Conservation (phyloP, 2,329 filamentous ascomycete species). For the Fusarium sp. region DNA sequence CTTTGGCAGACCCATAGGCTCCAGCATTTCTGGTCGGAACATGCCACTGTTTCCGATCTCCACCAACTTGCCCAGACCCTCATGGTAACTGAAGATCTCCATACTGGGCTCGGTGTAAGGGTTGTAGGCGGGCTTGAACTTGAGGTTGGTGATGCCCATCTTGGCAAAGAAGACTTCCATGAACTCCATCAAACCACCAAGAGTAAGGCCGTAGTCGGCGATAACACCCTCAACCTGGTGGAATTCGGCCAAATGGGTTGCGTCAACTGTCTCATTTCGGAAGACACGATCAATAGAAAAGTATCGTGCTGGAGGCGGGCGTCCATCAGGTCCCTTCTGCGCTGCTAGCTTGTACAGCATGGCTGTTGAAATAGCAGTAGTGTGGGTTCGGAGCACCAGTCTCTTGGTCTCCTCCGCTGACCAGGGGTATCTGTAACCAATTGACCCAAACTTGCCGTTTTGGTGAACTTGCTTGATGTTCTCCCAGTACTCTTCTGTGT, state of each 20-base stretch:
- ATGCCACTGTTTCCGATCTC: slow-evolving; percentile 99
- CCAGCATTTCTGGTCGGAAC: slow-evolving; percentile 98
- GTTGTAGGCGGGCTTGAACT: slow-evolving; percentile 98
- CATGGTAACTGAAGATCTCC: slow-evolving; percentile 98
- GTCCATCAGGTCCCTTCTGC: slow-evolving; percentile 78
- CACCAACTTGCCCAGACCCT: slow-evolving; percentile 88
- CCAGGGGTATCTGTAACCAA: slow-evolving; percentile 97
- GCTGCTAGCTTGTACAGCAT: slow-evolving; percentile 91
- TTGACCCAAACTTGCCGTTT: slow-evolving; percentile 90
- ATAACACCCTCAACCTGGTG: slow-evolving; percentile 99
- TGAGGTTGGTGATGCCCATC: slow-evolving; percentile 87
- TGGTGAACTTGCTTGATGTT: slow-evolving; percentile 90
- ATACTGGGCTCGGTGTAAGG: slow-evolving; percentile 95
- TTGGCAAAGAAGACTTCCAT: slow-evolving; percentile 96
- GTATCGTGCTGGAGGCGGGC: slow-evolving; percentile 81
- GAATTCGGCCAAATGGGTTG: slow-evolving; percentile 97
- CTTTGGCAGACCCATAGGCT: slow-evolving; percentile 92
- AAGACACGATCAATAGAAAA: slow-evolving; percentile 99
- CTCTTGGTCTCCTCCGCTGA: slow-evolving; percentile 85
- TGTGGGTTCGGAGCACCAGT: slow-evolving; percentile 94
- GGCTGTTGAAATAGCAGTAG: slow-evolving; percentile 89
- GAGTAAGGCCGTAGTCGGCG: slow-evolving; percentile 91
- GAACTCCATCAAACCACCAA: slow-evolving; percentile 92
- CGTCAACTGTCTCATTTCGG: slow-evolving; percentile 96
- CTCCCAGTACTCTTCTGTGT: slow-evolving; percentile 89